Conservation (phyloP, 495 filamentous ascomycete genomes). For the Lophiotrema nucula region DNA sequence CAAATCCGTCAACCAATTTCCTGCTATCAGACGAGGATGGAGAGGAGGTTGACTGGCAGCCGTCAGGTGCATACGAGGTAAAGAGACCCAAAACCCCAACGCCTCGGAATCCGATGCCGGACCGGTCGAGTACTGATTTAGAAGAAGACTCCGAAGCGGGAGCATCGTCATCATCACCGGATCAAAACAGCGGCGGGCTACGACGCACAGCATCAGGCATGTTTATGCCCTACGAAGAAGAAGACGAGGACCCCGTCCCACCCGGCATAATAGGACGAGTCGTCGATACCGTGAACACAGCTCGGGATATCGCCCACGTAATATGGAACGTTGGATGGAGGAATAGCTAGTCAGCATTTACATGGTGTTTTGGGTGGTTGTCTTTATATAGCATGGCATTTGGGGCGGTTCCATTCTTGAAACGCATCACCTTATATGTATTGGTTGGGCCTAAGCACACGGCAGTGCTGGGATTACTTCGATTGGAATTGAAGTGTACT, state of each 20-base stretch:
- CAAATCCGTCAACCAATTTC: constrained; percentile 67
- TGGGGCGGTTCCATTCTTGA: no score
- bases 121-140: neutral
- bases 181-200: constrained; percentile 50
- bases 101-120: neutral
- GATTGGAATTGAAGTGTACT: no score
- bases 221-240: constrained; percentile 79
- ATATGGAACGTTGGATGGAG: constrained; percentile 99
- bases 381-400: no score
- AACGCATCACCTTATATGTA: no score
- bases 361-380: no score
- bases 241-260: constrained; percentile 59
- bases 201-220: constrained; percentile 75
- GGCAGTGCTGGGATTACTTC: no score
- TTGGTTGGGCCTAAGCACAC: no score
- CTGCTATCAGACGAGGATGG: constrained; percentile 56
- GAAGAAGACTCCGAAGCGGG: constrained; percentile 21
- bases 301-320: constrained; percentile 91
- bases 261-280: constrained; percentile 73
- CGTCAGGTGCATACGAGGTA: constrained; percentile 40
- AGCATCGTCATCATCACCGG: no score
- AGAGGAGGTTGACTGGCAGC: constrained; percentile 60
- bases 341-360: constrained; percentile 29
- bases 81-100: constrained; percentile 1
- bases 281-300: constrained; percentile 93